Evolutionary conservation across 23 red algal genomes (phyloP).

Genomic region (Gracilaria gracilis): DNA sequence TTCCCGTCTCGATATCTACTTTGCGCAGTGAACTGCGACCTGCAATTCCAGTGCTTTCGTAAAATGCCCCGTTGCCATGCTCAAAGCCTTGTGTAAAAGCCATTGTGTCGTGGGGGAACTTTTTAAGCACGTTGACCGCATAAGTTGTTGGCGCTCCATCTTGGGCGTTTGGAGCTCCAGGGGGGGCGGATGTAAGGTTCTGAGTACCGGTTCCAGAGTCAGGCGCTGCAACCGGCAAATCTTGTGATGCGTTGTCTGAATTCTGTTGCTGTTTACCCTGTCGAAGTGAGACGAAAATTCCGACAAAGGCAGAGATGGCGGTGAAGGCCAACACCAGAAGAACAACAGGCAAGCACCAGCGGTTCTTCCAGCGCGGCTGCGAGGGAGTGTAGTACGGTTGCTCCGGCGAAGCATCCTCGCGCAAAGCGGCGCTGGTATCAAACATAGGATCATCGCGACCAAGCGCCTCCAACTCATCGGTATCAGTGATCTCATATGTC

Average conservation of each 20-base stretch:
- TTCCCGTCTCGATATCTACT: constrained; percentile 64
- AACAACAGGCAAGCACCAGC: constrained; percentile 40
- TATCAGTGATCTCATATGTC: constrained; percentile 63
- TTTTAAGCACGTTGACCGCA: constrained; percentile 24
- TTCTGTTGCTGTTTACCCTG: not conserved
- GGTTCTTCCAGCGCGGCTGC: constrained; percentile 6
- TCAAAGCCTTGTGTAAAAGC: constrained; percentile 86
- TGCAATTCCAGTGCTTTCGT: constrained; percentile 68
- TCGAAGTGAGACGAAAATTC: constrained; percentile 21
- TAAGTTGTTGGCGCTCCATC: not conserved
- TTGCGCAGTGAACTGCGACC: constrained; percentile 62
- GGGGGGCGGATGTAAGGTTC: not conserved
- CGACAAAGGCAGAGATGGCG: constrained; percentile 30
- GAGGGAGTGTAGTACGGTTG: not conserved
- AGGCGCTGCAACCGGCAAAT: not conserved
- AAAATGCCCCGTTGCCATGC: constrained; percentile 61
- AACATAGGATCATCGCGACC: constrained; percentile 54
- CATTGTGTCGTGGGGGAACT: constrained; percentile 58
- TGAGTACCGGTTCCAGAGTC: not conserved
- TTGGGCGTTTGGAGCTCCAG: not conserved
- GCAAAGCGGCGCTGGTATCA: constrained; percentile 59
- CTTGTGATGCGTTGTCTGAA: not conserved
- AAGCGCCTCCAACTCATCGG: constrained; percentile 69
- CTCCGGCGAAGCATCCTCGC: not conserved
- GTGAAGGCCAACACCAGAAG: constrained; percentile 30